phyloP scores from a whole-genome alignment of 805 yeast genomes.

The Ogataea nitratoaversa region DNA sequence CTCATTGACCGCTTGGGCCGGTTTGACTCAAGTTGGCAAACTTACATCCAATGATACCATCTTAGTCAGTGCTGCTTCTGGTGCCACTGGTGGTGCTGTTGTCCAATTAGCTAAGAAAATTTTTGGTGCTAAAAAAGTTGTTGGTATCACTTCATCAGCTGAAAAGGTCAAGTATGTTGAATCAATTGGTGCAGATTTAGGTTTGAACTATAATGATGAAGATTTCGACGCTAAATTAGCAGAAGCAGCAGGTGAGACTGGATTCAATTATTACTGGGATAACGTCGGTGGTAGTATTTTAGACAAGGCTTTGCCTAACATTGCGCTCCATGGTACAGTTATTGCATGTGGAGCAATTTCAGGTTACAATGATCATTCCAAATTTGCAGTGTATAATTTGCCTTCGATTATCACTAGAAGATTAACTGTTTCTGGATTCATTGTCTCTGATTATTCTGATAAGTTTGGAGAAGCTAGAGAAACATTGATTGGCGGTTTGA shows the following conservation, averaged over 20 bases:
- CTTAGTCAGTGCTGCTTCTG: constrained; percentile 62
- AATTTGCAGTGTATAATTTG: constrained; percentile 38
- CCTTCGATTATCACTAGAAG: constrained; percentile 44
- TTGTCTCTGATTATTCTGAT: constrained; percentile 40
- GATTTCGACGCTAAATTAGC: constrained; percentile 33
- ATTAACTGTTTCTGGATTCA: constrained; percentile 49
- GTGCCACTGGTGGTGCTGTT: constrained; percentile 64
- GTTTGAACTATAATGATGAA: constrained; percentile 48
- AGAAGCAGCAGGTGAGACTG: constrained; percentile 42
- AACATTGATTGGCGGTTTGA: constrained; percentile 34
- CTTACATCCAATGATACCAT: constrained; percentile 41
- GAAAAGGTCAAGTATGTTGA: constrained; percentile 53
- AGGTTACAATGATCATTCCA: constrained; percentile 44
- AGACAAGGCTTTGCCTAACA: constrained; percentile 37
- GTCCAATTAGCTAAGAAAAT: constrained; percentile 54
- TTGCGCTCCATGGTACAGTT: constrained; percentile 40
- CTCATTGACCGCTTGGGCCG: constrained; percentile 58
- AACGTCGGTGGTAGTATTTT: constrained; percentile 62
- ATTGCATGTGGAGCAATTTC: constrained; percentile 64
- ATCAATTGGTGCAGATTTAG: constrained; percentile 49
- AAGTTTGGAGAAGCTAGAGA: constrained; percentile 36
- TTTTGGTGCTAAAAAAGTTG: constrained; percentile 49
- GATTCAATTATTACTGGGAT: constrained; percentile 53
- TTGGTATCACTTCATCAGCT: constrained; percentile 59
- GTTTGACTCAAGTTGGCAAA: constrained; percentile 48